A percentile compares a stretch with the other conserved stretches of the same genome.
phyloP scores from a whole-genome alignment of 495 filamentous ascomycete species.

The Beverwykella pulmonaria region DNA sequence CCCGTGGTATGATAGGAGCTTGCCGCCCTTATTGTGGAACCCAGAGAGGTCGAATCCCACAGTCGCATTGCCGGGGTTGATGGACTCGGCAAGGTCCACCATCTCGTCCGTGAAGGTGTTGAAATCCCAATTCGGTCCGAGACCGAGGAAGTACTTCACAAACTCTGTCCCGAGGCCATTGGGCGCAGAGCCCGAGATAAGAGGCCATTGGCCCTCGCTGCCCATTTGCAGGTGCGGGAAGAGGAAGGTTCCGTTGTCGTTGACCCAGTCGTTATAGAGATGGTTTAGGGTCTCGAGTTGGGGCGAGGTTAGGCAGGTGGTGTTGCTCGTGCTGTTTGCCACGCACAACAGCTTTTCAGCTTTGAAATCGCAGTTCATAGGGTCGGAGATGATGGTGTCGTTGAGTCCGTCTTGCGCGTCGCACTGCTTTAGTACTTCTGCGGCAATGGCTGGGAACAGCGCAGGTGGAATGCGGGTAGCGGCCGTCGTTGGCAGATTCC shows the following conservation, averaged over 20 bases:
- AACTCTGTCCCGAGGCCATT: slow-evolving; percentile 50
- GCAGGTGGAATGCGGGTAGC: slow-evolving; percentile 56
- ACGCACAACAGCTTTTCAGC: slow-evolving; percentile 58
- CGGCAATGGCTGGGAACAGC: slow-evolving; percentile 56
- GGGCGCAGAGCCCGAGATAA: slow-evolving; percentile 37
- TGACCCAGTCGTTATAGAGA: slow-evolving; percentile 58
- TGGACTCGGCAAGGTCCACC: slow-evolving; percentile 46
- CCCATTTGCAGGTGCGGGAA: slow-evolving; percentile 52
- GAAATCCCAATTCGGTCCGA: slow-evolving; percentile 31
- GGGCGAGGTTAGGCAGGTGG: slow-evolving; percentile 57
- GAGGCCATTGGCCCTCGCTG: slow-evolving; percentile 42
- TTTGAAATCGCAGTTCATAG: slow-evolving; percentile 60
- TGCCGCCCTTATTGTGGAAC: slow-evolving; percentile 55
- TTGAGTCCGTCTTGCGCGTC: slow-evolving; percentile 64
- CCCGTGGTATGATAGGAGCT: slow-evolving; percentile 61
- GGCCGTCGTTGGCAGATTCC: slow-evolving; percentile 45
- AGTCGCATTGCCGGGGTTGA: slow-evolving; percentile 53
- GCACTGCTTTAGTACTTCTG: slow-evolving; percentile 66
- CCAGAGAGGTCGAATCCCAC: slow-evolving; percentile 50
- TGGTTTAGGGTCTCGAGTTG: slow-evolving; percentile 60
- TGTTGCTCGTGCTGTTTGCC: slow-evolving; percentile 36
- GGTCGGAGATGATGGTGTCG: slow-evolving; percentile 67
- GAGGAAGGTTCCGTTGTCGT: slow-evolving; percentile 55
- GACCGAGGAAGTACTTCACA: slow-evolving; percentile 48
- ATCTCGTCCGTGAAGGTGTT: slow-evolving; percentile 49